These are phyloP conservation scores for Xerocomus spinulosus DNA, from an alignment of 768 basidiomycete genomes.

Conservation along the genomic window DNA sequence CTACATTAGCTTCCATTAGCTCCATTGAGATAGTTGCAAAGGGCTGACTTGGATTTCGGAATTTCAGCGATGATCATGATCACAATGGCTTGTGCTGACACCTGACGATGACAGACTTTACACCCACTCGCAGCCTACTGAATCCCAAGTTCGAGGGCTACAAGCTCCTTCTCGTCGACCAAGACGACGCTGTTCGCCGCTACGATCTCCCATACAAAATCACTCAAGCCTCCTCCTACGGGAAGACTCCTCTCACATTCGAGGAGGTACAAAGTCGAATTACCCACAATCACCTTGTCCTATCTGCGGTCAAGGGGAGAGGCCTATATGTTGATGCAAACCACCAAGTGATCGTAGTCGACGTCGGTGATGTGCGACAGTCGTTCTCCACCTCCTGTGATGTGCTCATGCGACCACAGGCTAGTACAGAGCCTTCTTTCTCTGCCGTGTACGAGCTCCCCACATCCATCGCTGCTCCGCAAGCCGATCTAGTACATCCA, in stretches of 20 bases:
- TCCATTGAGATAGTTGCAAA: no score
- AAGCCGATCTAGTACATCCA: slow-evolving; percentile 38
- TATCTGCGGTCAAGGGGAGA: slow-evolving; percentile 40
- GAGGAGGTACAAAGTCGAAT: slow-evolving; percentile 83
- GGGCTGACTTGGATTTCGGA: background rate
- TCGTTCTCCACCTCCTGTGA: background rate
- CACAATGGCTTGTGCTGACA: no score
- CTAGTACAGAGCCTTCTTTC: slow-evolving; percentile 47
- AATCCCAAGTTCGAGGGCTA: slow-evolving; percentile 88
- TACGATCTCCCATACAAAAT: slow-evolving; percentile 44
- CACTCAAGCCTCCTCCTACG: slow-evolving; percentile 54
- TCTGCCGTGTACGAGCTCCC: slow-evolving; percentile 58
- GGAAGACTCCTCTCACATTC: slow-evolving; percentile 60
- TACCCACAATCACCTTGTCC: slow-evolving; percentile 73
- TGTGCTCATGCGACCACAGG: slow-evolving; percentile 33
- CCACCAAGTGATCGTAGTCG: slow-evolving; percentile 56
- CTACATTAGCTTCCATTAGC: no score
- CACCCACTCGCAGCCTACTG: slow-evolving; percentile 49
- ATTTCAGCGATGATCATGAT: no score
- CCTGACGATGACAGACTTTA: slow-evolving; percentile 35
- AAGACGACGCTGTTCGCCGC: slow-evolving; percentile 52
- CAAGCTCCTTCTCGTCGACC: slow-evolving; percentile 58
- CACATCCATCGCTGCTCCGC: slow-evolving; percentile 41
- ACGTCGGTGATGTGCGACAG: slow-evolving; percentile 52
- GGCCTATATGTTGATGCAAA: slow-evolving; percentile 68